phyloP scores from a whole-genome alignment of 306 rosid genomes.

The Citrullus mucosospermus region DNA sequence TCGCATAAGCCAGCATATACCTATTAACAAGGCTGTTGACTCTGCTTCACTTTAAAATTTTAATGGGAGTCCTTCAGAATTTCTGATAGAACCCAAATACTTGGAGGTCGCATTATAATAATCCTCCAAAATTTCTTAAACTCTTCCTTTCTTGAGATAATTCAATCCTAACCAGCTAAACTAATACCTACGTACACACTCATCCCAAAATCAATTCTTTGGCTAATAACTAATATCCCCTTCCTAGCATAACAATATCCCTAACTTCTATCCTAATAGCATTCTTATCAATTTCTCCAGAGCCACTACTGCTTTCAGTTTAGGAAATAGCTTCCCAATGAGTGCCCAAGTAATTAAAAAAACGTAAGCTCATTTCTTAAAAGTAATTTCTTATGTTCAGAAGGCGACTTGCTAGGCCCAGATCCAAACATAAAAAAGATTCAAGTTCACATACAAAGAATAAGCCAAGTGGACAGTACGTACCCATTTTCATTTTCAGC shows the following conservation, averaged over 20 bases:
- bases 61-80: too few relatives aligned
- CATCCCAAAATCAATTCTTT: too few relatives aligned
- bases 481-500: slow-evolving; percentile 87
- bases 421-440: neutral
- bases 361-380: neutral
- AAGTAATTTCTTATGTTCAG: neutral
- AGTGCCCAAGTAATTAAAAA: neutral
- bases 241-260: neutral
- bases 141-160: neutral
- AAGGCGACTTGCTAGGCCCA: neutral
- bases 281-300: neutral
- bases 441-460: neutral
- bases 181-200: too few relatives aligned
- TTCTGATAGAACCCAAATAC: too few relatives aligned
- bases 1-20: too few relatives aligned
- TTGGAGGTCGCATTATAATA: too few relatives aligned
- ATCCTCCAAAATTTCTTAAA: neutral
- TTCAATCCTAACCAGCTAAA: neutral
- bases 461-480: slow-evolving; percentile 9
- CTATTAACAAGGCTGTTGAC: too few relatives aligned
- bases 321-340: neutral
- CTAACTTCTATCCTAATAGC: neutral
- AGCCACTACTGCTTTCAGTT: neutral
- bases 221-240: neutral
- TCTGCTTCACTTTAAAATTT: too few relatives aligned